Evolutionary conservation across 805 yeast genomes (phyloP), one percentile per base, ranked within the genome.

Genomic region (Barnettozyma salicaria): DNA sequence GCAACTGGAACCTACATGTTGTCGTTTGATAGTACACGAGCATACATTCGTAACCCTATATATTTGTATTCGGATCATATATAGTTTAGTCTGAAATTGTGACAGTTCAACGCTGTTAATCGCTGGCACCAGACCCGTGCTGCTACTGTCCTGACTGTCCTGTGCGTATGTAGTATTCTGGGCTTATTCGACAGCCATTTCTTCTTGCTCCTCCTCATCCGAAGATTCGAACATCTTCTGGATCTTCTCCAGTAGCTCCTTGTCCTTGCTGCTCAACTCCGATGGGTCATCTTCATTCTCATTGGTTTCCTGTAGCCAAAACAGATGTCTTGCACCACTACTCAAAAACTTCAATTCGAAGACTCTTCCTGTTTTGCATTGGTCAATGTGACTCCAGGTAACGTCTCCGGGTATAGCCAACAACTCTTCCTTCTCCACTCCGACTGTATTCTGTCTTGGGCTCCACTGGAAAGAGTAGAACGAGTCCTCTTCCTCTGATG

Each of bases 381-480:
- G 74, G 34, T 67, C 59, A 30, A 84, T 75, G 37, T 74, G 83
- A 44, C 73, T 72, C 77, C 88, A 84, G 29, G 80, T 74, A 36
- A 83, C 90, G 52, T 87, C 96, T 2, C 94, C 95, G 0, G 94
- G 92, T 48, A 86, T 78, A 29, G 86, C 73, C 46, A 85, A 65
- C 41, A 84, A 66, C 45, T 80, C 88, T 37, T 77, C 82, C 30
- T 65, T 66, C 39, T 70, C 76, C 21, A 50, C 64, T 14, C 64
- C 58, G 6, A 67, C 65, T 5, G 65, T 58, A 30, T 59, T 65
- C 21, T 71, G 75, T 39, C 82, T 74, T 22, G 94, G 85, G 27
- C 69, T 61, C 95, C 95, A 86, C 37, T 62, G 65, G 48, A 85
- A 80, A 34, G 79, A 76, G 50, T 69, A 77, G 53, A 85, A 75